Percentiles rank a stretch among this genome's conserved stretches.
phyloP scores from a whole-genome alignment of 768 basidiomycete genomes.

The Termitomyces sp. region DNA sequence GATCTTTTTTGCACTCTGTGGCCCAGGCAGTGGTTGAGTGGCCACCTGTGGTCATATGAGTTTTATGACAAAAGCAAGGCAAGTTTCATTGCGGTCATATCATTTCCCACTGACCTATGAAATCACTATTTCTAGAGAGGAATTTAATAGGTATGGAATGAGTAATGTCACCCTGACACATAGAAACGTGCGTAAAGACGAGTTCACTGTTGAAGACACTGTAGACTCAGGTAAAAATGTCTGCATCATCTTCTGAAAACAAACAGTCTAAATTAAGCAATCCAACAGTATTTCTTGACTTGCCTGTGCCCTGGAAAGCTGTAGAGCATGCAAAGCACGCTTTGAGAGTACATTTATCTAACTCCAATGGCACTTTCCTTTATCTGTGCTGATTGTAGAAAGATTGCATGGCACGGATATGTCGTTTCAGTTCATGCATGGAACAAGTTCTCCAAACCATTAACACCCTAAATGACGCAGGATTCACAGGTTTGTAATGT shows the following conservation, averaged over 20 bases:
- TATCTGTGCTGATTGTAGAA: constrained; percentile 41
- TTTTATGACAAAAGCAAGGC: constrained; percentile 94
- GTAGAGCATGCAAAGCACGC: constrained; percentile 79
- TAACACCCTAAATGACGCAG: constrained; percentile 75
- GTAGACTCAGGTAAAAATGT: constrained; percentile 69
- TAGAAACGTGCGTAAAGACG: constrained; percentile 97
- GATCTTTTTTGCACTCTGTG: constrained; percentile 87
- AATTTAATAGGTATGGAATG: constrained; percentile 82
- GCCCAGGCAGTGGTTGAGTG: constrained; percentile 69
- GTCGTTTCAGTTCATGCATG: constrained; percentile 98
- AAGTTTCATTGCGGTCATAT: constrained; percentile 20
- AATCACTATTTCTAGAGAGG: constrained; percentile 47
- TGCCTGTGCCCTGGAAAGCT: constrained; percentile 99
- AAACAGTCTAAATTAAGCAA: constrained; percentile 6
- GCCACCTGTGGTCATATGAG: constrained; percentile 86
- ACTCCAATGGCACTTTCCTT: background rate
- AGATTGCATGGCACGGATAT: constrained; percentile 82
- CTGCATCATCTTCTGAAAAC: background rate
- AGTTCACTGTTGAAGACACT: constrained; percentile 71
- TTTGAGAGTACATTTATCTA: constrained; percentile 55
- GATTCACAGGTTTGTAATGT: constrained; percentile 70
- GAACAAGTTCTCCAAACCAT: constrained; percentile 97
- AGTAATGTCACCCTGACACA: constrained; percentile 68
- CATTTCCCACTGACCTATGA: background rate
- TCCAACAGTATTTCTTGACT: constrained; percentile 85